Evolutionary conservation across 441 rosid genomes (phyloP).

Genomic region (Mallotus japonicus): DNA sequence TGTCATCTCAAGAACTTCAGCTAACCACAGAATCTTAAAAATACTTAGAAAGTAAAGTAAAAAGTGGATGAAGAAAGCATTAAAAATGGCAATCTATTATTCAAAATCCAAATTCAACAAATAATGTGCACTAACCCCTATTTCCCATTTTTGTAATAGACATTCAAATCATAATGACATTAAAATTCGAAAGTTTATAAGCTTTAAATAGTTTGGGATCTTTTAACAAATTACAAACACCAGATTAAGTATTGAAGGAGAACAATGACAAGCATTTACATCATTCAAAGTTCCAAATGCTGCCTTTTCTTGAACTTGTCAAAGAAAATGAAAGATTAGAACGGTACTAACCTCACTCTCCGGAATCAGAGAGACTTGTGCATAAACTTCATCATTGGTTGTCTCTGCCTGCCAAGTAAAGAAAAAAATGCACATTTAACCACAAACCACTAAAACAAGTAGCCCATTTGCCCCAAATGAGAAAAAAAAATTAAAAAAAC

Average conservation of each 20-base stretch:
- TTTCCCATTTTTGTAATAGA: not conserved
- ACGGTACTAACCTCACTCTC: conserved; percentile 60
- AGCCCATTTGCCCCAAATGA: conserved; percentile 2
- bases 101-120: not conserved
- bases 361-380: conserved; percentile 79
- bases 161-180: conserved; percentile 1
- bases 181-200: not conserved
- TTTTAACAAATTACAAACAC: not conserved
- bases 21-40: not conserved
- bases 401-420: conserved; percentile 68
- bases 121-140: not conserved
- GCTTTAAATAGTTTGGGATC: conserved; percentile 7
- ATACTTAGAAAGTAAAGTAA: not conserved
- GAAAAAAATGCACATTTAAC: conserved; percentile 14
- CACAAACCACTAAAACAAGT: conserved; percentile 10
- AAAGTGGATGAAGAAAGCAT: not conserved
- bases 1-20: conserved; percentile 12
- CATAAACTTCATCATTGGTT: conserved; percentile 82
- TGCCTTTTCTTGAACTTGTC: not conserved
- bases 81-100: not conserved
- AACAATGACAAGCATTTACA: not conserved
- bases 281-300: conserved; percentile 2
- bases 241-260: not conserved
- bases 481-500: not conserved
- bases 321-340: conserved; percentile 24